Evolutionary conservation across 768 basidiomycete species (phyloP).

Genomic region (Rhodotorula paludigena): DNA sequence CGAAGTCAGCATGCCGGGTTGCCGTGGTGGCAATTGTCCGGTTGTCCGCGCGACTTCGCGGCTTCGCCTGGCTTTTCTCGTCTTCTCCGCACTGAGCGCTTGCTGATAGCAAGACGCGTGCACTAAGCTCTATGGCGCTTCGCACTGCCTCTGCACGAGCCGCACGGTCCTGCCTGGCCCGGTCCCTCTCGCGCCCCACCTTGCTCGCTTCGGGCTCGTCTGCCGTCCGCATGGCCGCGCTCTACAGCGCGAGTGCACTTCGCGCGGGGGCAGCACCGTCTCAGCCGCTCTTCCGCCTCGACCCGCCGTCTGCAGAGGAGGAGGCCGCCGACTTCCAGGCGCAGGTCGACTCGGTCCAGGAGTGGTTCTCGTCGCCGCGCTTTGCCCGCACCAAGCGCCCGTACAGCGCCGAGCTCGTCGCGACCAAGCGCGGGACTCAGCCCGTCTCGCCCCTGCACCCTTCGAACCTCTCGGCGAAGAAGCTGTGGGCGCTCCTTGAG

Average conservation of each 20-base stretch:
- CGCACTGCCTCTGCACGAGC: conserved; percentile 1
- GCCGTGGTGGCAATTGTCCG: no score
- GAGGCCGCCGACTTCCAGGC: conserved; percentile 39
- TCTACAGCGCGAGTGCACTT: neutral
- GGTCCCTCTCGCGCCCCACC: neutral
- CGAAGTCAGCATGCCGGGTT: no score
- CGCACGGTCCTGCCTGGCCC: neutral
- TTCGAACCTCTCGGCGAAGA: conserved; percentile 73
- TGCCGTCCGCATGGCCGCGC: neutral
- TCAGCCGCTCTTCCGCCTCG: conserved; percentile 37
- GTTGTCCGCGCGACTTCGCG: no score
- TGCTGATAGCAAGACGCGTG: no score
- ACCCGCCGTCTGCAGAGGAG: conserved; percentile 37
- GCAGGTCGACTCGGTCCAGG: conserved; percentile 54
- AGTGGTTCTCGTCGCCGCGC: conserved; percentile 71
- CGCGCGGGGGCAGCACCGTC: neutral
- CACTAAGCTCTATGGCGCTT: neutral
- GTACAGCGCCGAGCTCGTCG: conserved; percentile 73
- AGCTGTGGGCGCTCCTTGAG: conserved; percentile 66
- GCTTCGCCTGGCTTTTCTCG: neutral
- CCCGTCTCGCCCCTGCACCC: conserved; percentile 67
- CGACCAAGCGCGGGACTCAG: conserved; percentile 80
- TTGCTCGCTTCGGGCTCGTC: neutral
- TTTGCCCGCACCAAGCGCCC: conserved; percentile 70
- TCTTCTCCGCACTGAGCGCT: no score